Evolutionary conservation across 73 alveolate species (phyloP), one percentile per base, ranked within the genome.

Genomic region (Paramecium biaurelia): DNA sequence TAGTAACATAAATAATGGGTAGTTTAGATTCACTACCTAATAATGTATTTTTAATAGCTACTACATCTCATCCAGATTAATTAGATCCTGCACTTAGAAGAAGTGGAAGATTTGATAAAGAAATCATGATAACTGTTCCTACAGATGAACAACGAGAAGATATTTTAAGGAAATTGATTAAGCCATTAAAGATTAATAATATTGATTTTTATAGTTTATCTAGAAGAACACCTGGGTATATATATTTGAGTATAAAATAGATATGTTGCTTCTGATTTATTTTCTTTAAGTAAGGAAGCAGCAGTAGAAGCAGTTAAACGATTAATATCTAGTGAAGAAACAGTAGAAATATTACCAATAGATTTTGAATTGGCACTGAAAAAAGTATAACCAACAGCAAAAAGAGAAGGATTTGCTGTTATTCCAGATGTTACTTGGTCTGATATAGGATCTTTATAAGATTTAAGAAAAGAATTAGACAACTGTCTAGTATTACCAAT

Each of bases 91-190:
- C 99, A 18, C 92, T 99, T 90, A 93, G 99, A 89, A 95, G 99
- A 93, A 98, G 99, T 47, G 99, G 99, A 12, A 95, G 99, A 85
- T 99, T 99, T 87, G 99, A 99, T 93, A 97, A 98, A n/a, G 99
- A 99, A 93, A 96, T 99, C 24, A 97, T 95, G 93, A 94, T 99
- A 42, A 99, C 99, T 23, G 99, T 99, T 68, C 99, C 99, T 30
- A 95, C 97, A 76, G 99, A 98, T 89, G 95, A 90, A 57, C 95
- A 97, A 85, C 93, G 99, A 84, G 97, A 87, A 70, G 96, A 96
- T 70, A 98, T 98, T 68, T 68, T 98, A 53, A 92, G 85, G n/a
- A 92, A 96, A 14, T 93, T 98, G 3, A 92, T 93, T 89, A 94
- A 97, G 6, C 88, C 94, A 94, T 93, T 93, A 76, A 92, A 95